Percentiles rank a stretch among this genome's conserved stretches.
These are phyloP conservation scores for Lathyrus aphaca DNA, from an alignment of 306 rosid genomes.

Conservation along the genomic window DNA sequence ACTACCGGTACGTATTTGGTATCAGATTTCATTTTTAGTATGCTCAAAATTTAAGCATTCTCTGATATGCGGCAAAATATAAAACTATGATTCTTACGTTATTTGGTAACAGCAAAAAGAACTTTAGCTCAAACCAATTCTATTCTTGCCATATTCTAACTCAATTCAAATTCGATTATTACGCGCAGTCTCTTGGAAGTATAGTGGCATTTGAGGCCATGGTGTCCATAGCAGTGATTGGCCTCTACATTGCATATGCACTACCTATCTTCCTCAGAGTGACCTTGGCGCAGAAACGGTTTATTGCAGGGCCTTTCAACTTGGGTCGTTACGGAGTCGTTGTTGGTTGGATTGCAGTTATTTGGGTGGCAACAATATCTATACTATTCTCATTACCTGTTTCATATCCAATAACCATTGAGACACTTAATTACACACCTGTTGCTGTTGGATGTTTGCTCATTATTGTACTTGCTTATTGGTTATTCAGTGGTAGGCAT, in stretches of 20 bases:
- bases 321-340: constrained; percentile 68
- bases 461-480: constrained; percentile 60
- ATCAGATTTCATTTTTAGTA: not conserved
- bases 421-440: constrained; percentile 89
- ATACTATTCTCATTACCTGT: constrained; percentile 87
- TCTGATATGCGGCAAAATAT: constrained; percentile 19
- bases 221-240: constrained; percentile 93
- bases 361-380: constrained; percentile 82
- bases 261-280: constrained; percentile 88
- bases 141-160: constrained; percentile 13
- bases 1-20: constrained; percentile 60
- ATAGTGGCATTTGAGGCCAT: constrained; percentile 89
- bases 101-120: not conserved
- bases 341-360: constrained; percentile 83
- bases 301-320: constrained; percentile 79
- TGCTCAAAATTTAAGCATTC: not conserved
- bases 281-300: constrained; percentile 73
- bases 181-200: constrained; percentile 91
- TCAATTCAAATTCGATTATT: constrained; percentile 32
- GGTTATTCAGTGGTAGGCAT: constrained; percentile 66
- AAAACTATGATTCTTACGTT: constrained; percentile 7
- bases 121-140: not conserved
- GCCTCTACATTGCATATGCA: constrained; percentile 91
- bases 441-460: constrained; percentile 85
- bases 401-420: constrained; percentile 70